Conservation (phyloP, 306 rosid species). For the Bauhinia variegata region DNA sequence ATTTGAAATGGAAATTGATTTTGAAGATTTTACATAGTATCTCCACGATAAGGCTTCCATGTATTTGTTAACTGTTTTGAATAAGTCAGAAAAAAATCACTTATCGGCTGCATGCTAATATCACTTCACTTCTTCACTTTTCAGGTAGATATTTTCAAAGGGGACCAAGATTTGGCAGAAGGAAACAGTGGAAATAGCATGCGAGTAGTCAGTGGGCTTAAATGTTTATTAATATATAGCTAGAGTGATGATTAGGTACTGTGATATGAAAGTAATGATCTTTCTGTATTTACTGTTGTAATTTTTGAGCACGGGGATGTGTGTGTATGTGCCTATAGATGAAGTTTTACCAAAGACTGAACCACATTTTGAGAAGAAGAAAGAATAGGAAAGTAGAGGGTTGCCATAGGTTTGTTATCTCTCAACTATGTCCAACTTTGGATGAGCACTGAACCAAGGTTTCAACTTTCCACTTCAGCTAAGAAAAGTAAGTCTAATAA, state of each 20-base stretch:
- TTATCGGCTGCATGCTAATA: background rate
- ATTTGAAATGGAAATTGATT: background rate
- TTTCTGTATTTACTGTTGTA: background rate
- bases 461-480: too few species aligned
- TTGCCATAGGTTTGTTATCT: too few species aligned
- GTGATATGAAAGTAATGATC: background rate
- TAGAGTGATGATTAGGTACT: slow-evolving; percentile 7
- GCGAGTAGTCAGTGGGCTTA: background rate
- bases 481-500: too few species aligned
- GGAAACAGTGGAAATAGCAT: slow-evolving; percentile 39
- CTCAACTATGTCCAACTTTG: too few species aligned
- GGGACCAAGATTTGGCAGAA: slow-evolving; percentile 45
- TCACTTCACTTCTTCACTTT: slow-evolving; percentile 22
- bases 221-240: background rate
- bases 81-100: background rate
- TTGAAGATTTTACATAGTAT: background rate
- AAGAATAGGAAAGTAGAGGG: too few species aligned
- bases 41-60: background rate
- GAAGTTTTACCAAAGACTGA: too few species aligned
- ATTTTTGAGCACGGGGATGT: background rate
- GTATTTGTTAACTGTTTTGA: slow-evolving; percentile 15
- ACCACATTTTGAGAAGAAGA: too few species aligned
- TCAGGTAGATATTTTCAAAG: slow-evolving; percentile 57
- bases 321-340: too few species aligned
- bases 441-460: too few species aligned